Conservation (phyloP, 345 rosid species). For the Rhodamnia argentea region DNA sequence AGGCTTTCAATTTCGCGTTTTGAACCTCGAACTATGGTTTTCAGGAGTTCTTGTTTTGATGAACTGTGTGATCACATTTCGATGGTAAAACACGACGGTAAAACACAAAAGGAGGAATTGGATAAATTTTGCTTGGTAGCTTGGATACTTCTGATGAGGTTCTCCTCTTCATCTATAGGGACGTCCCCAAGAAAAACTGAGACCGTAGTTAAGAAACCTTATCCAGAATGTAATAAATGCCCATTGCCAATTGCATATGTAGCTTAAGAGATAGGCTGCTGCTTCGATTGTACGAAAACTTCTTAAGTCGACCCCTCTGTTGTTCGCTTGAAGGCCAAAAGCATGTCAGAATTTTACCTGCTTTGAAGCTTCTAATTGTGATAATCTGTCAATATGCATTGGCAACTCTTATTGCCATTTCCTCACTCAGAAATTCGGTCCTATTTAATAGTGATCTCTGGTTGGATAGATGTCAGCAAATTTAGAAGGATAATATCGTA, state of each 20-base stretch:
- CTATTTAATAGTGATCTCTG: background rate
- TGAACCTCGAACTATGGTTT: background rate
- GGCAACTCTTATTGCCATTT: background rate
- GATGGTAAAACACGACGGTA: too few species aligned
- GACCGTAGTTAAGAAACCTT: background rate
- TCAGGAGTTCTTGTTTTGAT: background rate
- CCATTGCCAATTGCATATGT: background rate
- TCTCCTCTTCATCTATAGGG: background rate
- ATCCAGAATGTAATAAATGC: background rate
- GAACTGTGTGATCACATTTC: background rate
- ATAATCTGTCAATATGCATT: background rate
- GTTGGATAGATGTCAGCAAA: background rate
- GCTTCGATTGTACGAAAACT: background rate
- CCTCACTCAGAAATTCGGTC: background rate
- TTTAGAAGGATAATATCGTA: background rate
- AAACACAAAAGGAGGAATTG: background rate
- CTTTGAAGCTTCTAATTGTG: background rate
- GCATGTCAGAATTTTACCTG: background rate
- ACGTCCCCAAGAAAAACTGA: background rate
- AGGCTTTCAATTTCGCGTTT: background rate
- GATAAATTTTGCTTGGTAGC: background rate
- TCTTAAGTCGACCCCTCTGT: background rate
- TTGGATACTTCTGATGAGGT: background rate
- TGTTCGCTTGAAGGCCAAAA: background rate
- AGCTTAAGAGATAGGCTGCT: background rate